Evolutionary conservation across 78 protist genomes (phyloP).

Genomic region (Andalucia godoyi): DNA sequence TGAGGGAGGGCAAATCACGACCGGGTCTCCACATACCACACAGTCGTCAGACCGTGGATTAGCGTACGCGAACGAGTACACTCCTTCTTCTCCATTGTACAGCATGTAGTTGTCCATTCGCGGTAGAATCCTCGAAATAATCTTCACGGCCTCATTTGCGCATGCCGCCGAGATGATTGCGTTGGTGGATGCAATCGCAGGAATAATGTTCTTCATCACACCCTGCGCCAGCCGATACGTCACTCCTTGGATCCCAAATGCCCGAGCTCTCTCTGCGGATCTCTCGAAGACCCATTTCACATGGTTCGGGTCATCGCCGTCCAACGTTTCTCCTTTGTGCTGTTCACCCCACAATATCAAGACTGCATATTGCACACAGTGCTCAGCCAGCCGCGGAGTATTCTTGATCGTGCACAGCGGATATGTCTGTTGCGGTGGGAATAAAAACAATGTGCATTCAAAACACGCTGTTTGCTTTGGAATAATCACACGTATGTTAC

Average conservation of each 20-base stretch:
- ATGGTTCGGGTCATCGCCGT: slow-evolving; percentile 82
- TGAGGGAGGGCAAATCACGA: no score
- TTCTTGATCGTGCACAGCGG: slow-evolving; percentile 93
- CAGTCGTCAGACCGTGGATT: slow-evolving; percentile 56
- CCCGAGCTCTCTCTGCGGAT: slow-evolving; percentile 65
- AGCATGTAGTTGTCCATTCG: slow-evolving; percentile 63
- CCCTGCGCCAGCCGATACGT: slow-evolving; percentile 76
- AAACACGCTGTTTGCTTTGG: slow-evolving; percentile 79
- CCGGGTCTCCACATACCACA: slow-evolving; percentile 62
- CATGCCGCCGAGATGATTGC: slow-evolving; percentile 90
- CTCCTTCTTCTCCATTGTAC: slow-evolving; percentile 62
- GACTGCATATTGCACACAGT: slow-evolving; percentile 84
- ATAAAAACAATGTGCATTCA: slow-evolving; percentile 76
- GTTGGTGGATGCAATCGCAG: slow-evolving; percentile 96
- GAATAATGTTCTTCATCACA: slow-evolving; percentile 90
- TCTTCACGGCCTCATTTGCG: slow-evolving; percentile 77
- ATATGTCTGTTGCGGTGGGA: slow-evolving; percentile 77
- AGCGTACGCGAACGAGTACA: slow-evolving; percentile 63
- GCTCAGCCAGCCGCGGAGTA: slow-evolving; percentile 89
- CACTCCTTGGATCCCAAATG: slow-evolving; percentile 81
- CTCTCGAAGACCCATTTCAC: slow-evolving; percentile 70
- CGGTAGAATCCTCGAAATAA: slow-evolving; percentile 46
- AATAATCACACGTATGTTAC: slow-evolving; percentile 84
- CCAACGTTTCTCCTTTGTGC: slow-evolving; percentile 31
- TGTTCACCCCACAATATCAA: slow-evolving; percentile 18